Evolutionary conservation across 2,329 filamentous ascomycete species (phyloP).

Genomic region (Colletotrichum liaoningense): DNA sequence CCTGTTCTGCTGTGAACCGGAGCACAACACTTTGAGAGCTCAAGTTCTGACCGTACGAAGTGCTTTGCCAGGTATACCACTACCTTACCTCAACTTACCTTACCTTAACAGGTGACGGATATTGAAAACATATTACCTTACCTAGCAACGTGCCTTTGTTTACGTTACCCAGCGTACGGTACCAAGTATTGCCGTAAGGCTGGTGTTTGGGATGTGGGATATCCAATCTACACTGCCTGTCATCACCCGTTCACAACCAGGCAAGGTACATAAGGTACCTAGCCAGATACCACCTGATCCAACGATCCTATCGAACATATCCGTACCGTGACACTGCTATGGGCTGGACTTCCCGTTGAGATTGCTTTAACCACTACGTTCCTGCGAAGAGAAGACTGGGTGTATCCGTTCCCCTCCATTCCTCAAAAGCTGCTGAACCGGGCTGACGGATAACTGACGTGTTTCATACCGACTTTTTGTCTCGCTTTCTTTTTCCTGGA

Average conservation of each 20-base stretch:
- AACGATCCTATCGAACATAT: background rate
- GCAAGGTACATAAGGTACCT: background rate
- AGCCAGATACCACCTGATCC: background rate
- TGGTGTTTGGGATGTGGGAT: background rate
- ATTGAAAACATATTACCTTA: background rate
- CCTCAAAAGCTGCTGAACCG: background rate
- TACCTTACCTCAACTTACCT: background rate
- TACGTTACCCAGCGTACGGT: conserved; percentile 1
- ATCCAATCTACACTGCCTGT: background rate
- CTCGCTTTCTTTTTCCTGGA: conserved; percentile 22
- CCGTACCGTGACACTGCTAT: no score
- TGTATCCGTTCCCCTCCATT: background rate
- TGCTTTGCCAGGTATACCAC: background rate
- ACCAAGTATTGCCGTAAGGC: background rate
- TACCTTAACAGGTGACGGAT: background rate
- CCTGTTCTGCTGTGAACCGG: conserved; percentile 15
- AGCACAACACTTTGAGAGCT: background rate
- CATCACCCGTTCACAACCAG: background rate
- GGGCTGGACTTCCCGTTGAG: background rate
- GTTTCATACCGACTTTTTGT: conserved; percentile 19
- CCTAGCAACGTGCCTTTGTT: background rate
- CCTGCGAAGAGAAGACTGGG: background rate
- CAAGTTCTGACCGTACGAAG: background rate
- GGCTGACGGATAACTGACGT: conserved; percentile 22
- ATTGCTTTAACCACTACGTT: no score